phyloP scores from a whole-genome alignment of 441 rosid species.

The Codiaeum variegatum region DNA sequence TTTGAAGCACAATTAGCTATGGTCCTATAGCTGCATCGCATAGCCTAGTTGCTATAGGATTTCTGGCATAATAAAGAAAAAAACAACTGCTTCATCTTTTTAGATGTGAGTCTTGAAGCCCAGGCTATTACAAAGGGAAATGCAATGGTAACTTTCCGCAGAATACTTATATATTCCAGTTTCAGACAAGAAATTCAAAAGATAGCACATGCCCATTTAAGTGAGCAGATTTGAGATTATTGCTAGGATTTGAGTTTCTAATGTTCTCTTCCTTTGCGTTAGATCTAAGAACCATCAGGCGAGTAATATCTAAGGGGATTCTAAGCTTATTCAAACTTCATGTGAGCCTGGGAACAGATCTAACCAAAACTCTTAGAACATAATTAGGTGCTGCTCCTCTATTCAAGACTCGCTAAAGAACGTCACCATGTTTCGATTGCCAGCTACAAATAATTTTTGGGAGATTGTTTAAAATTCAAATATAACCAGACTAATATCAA shows the following conservation, averaged over 20 bases:
- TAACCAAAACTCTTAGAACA: neutral
- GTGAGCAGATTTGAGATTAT: neutral
- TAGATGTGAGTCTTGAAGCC: neutral
- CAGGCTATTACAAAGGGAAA: neutral
- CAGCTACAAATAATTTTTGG: neutral
- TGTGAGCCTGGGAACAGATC: neutral
- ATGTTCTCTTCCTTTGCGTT: too few relatives aligned
- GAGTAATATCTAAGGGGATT: neutral
- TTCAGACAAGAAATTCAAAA: neutral
- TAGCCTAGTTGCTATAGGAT: neutral
- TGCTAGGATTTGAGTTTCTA: neutral
- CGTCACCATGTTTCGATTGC: neutral
- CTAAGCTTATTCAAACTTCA: slow-evolving; percentile 1
- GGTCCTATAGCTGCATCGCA: neutral
- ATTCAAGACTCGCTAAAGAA: neutral
- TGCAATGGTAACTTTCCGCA: neutral
- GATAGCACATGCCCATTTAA: neutral
- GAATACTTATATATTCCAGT: neutral
- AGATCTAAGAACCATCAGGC: neutral
- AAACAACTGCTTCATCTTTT: neutral
- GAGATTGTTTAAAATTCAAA: neutral
- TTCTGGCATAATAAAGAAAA: neutral
- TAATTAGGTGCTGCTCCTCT: neutral
- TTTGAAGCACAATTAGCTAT: neutral
- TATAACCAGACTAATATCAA: neutral